phyloP scores from a whole-genome alignment of 257 asterid genomes.

The Solanum medicagineum region DNA sequence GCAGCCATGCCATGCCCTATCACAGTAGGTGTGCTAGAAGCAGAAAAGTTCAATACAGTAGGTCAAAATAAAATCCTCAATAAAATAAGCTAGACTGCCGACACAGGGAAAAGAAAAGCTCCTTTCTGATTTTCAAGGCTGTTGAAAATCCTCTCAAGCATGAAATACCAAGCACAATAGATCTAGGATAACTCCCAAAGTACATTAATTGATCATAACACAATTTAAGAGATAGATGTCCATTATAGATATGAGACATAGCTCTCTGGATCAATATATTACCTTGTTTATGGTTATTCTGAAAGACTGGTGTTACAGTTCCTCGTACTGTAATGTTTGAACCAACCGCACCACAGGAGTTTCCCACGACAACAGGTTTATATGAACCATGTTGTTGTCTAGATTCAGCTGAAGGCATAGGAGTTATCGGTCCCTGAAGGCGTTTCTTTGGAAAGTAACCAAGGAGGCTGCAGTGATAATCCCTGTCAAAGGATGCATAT shows the following conservation, averaged over 20 bases:
- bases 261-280: neutral
- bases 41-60: neutral
- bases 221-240: neutral
- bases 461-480: conserved; percentile 63
- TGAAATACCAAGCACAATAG: neutral
- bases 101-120: neutral
- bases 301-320: conserved; percentile 8
- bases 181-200: neutral
- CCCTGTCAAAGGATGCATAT: conserved; percentile 28
- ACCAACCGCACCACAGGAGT: conserved; percentile 16
- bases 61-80: neutral
- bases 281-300: conserved; percentile 5
- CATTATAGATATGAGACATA: neutral
- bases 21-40: neutral
- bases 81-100: neutral
- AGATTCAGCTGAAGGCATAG: conserved; percentile 18
- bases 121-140: neutral
- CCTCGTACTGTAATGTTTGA: conserved; percentile 13
- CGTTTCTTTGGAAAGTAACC: conserved; percentile 45
- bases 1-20: neutral
- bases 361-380: conserved; percentile 41
- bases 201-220: neutral
- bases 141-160: neutral
- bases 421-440: conserved; percentile 8
- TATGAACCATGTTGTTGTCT: conserved; percentile 15